Base-by-base conservation (phyloP, 2,329 filamentous ascomycete species). In the Fusarium sp. region DNA sequence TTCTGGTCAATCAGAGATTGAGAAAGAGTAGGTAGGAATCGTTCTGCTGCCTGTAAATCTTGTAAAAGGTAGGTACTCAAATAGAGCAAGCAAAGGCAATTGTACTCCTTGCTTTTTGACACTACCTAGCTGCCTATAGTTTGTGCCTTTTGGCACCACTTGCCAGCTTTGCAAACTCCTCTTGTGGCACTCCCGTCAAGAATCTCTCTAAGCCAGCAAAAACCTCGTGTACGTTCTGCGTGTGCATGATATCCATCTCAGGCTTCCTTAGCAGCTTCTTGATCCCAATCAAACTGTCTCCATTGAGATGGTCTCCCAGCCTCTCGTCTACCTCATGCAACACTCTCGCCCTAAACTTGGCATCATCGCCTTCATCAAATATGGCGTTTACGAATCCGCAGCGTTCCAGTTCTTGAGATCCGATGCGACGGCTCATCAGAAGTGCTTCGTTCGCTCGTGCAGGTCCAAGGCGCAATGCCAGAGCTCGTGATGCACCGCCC, bases 131-230 rank as follows among this genome's bases (percentile, higher is more conserved):
- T 37, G 21, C 8, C 30, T 49, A 97, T 79, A 98, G 82, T 84
- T 98, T 98, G 82, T 99, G 96, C 78, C 90, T 93, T 88, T 98
- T 98, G 86, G 96, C 89, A 14, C 95, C 94, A 67, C 85, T 89
- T 2, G 93, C 93, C 77, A 98, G 83, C 85, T 92, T 94, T 75
- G 86, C 83, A 78, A 98, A 98, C 84, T 98, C 93, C 79, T 91
- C 87, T 84, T 98, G 94, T 21, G 96, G 96, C 45, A 94, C 85
- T 0, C 94, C 94, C 65, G 82, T 87, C 72, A 93, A 79, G 76
- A 98, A 98, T 63, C 94, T 84, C 66, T 94, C 90, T 76, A 98
- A 78, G 0, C 94, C 95, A 4, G 88, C 91, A 83, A 97, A 94
- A 2, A 96, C 93, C 86, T 98, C 95, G 34, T 88, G 83, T 9